Percentiles rank a stretch among this genome's conserved stretches.
Conservation (phyloP, 768 basidiomycete genomes). For the Psilocybe tampanensis region DNA sequence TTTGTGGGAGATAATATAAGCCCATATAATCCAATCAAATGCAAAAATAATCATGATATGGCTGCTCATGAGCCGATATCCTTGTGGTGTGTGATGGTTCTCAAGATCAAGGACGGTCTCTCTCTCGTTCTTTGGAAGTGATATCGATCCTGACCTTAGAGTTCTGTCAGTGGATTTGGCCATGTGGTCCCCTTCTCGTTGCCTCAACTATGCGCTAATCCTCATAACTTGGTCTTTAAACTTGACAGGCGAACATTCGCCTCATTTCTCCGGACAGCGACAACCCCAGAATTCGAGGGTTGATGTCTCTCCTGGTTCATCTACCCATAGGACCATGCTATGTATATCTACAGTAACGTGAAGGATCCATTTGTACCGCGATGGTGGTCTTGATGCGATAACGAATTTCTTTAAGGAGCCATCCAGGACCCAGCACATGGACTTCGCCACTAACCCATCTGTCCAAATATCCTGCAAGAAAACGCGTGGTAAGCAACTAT, state of each 20-base stretch:
- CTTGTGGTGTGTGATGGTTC: not conserved
- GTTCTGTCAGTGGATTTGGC: not conserved
- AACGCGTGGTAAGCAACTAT: not conserved
- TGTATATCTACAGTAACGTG: not conserved
- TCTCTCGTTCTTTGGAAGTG: not conserved
- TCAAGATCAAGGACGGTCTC: not conserved
- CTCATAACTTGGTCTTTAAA: not conserved
- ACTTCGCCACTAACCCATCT: not conserved
- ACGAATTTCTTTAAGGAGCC: not conserved
- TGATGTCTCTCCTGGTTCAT: not conserved
- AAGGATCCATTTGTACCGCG: not conserved
- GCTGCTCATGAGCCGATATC: too few species aligned
- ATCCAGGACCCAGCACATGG: not conserved
- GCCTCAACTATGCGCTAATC: not conserved
- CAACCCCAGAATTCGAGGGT: constrained; percentile 8
- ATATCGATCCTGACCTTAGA: not conserved
- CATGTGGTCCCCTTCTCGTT: not conserved
- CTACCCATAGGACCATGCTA: not conserved
- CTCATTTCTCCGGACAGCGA: not conserved
- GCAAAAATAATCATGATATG: too few species aligned
- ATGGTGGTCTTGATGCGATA: not conserved
- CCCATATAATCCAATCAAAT: too few species aligned
- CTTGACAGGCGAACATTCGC: constrained; percentile 2
- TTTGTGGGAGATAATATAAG: too few species aligned
- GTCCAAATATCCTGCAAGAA: not conserved